Percentiles rank a stretch among this genome's conserved stretches.
Evolutionary conservation across 2,329 filamentous ascomycete genomes (phyloP).

Genomic region (Dissoconium aciculare): DNA sequence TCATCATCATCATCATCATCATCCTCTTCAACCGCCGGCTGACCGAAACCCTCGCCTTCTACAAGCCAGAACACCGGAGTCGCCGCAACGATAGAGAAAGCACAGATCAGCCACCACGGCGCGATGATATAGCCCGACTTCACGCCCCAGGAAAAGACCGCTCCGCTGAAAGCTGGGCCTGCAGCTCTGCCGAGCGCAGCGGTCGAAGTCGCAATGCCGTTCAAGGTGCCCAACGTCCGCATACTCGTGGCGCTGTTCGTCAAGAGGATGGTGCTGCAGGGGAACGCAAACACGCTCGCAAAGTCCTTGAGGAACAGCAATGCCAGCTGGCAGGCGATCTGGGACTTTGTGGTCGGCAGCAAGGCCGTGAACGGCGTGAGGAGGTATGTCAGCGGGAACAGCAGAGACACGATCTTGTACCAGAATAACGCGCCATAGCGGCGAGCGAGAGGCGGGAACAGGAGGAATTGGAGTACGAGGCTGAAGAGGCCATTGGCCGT

Average conservation of each 20-base stretch:
- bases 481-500: constrained; percentile 67
- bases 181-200: constrained; percentile 64
- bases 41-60: constrained; percentile 55
- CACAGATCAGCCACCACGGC: constrained; percentile 66
- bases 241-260: constrained; percentile 73
- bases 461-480: constrained; percentile 68
- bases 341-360: constrained; percentile 33
- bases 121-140: constrained; percentile 60
- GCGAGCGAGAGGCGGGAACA: constrained; percentile 64
- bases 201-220: constrained; percentile 75
- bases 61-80: constrained; percentile 60
- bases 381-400: constrained; percentile 63
- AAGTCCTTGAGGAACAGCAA: constrained; percentile 63
- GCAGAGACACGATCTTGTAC: constrained; percentile 49
- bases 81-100: constrained; percentile 48
- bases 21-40: too few relatives aligned
- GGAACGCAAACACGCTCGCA: constrained; percentile 70
- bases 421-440: constrained; percentile 60
- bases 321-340: constrained; percentile 46
- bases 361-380: constrained; percentile 70
- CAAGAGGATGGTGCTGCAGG: constrained; percentile 75
- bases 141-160: constrained; percentile 61
- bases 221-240: constrained; percentile 68
- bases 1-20: constrained; percentile 26
- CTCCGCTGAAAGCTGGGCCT: constrained; percentile 62